phyloP scores from a whole-genome alignment of 768 basidiomycete genomes.

The Serendipita sp. region DNA sequence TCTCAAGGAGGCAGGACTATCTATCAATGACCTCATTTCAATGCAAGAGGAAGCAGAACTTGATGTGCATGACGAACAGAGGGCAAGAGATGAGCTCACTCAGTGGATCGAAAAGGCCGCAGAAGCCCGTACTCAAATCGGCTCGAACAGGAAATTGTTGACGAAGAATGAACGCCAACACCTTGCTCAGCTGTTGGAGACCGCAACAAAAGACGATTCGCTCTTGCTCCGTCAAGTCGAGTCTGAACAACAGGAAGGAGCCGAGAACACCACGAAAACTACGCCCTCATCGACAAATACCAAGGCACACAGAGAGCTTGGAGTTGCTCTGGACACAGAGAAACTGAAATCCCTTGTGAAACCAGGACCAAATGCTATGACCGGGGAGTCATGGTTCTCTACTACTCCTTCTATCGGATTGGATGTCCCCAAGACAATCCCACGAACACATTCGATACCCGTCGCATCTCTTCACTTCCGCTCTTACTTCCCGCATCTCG shows the following conservation, averaged over 20 bases:
- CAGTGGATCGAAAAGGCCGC: neutral
- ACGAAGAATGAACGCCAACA: neutral
- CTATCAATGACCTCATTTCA: neutral
- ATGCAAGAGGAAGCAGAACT: neutral
- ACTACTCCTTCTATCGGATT: neutral
- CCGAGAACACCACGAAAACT: neutral
- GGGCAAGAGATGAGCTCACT: neutral
- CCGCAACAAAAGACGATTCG: neutral
- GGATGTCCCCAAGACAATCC: neutral
- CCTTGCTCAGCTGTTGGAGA: neutral
- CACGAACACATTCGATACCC: constrained; percentile 28
- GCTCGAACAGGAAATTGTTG: neutral
- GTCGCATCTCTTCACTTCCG: constrained; percentile 73
- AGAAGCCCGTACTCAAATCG: neutral
- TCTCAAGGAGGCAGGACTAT: neutral
- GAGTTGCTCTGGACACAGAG: neutral
- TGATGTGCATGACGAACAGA: neutral
- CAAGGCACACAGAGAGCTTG: neutral
- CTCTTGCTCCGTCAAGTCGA: too few species aligned
- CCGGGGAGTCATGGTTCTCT: neutral
- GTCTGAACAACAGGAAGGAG: neutral
- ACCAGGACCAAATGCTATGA: neutral
- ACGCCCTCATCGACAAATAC: neutral
- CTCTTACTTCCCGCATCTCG: constrained; percentile 45
- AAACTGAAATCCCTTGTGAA: neutral